These are phyloP conservation scores for Nicotiana sylvestris DNA, from an alignment of 257 asterid species.

Conservation along the genomic window DNA sequence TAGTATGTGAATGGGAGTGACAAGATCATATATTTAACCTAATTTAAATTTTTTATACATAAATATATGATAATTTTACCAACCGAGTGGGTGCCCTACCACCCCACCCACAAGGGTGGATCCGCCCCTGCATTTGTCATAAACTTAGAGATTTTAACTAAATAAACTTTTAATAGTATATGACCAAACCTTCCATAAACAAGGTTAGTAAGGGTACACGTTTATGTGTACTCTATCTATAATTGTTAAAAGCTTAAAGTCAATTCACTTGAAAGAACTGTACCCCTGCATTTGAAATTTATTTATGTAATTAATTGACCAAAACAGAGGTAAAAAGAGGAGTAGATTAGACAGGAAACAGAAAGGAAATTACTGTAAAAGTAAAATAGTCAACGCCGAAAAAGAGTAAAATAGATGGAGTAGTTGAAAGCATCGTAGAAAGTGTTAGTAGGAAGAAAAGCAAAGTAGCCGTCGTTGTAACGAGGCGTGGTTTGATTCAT, in stretches of 20 bases:
- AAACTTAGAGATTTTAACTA: not conserved
- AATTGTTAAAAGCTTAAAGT: not conserved
- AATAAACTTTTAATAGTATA: not conserved
- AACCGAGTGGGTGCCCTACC: too few species aligned
- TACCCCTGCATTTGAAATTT: not conserved
- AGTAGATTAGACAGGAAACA: not conserved
- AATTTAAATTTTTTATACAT: too few species aligned
- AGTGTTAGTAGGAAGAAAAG: not conserved
- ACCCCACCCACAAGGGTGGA: too few species aligned
- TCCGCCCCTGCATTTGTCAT: not conserved
- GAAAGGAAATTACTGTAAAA: not conserved
- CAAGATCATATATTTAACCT: too few species aligned
- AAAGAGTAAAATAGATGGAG: not conserved
- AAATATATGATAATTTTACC: too few species aligned
- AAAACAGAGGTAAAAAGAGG: not conserved
- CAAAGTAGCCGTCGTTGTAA: not conserved
- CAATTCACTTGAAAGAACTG: not conserved
- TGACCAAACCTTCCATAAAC: too few species aligned
- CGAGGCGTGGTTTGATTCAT: slow-evolving; percentile 1
- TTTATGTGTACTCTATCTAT: too few species aligned
- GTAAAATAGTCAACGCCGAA: not conserved
- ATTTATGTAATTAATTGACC: not conserved
- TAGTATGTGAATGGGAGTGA: too few species aligned
- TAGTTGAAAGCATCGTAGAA: not conserved
- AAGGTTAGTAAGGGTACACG: not conserved